Percentiles rank a stretch among this genome's conserved stretches.
Evolutionary conservation across 768 basidiomycete species (phyloP).

Genomic region (Pleurotus sapidus): DNA sequence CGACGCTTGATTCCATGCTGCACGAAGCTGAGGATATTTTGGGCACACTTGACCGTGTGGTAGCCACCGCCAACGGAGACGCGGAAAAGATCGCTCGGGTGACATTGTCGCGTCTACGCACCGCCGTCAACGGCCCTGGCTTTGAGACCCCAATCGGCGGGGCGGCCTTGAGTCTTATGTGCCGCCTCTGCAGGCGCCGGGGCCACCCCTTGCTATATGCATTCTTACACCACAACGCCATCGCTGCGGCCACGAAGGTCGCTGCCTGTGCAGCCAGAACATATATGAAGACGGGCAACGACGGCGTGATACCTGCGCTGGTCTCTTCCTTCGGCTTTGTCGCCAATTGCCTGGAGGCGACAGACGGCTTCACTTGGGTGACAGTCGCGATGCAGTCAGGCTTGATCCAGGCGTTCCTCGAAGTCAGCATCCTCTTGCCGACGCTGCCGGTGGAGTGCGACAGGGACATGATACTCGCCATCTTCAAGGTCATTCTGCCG

Average conservation of each 20-base stretch:
- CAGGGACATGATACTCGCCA: constrained; percentile 21
- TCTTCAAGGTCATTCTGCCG: constrained; percentile 25
- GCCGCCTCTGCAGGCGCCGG: constrained; percentile 23
- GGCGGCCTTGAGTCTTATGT: constrained; percentile 28
- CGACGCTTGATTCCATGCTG: constrained; percentile 28
- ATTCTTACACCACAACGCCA: constrained; percentile 26
- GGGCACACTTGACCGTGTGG: constrained; percentile 23
- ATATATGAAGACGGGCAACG: constrained; percentile 15
- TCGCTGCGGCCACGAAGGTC: constrained; percentile 24
- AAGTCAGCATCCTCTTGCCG: constrained; percentile 22
- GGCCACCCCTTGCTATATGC: constrained; percentile 29
- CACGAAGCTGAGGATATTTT: constrained; percentile 11
- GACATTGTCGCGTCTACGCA: constrained; percentile 23
- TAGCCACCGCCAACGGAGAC: constrained; percentile 23
- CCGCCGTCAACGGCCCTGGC: constrained; percentile 15
- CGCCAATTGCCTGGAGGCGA: constrained; percentile 31
- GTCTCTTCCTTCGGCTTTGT: constrained; percentile 28
- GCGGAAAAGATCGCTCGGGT: constrained; percentile 25
- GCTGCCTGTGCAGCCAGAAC: constrained; percentile 23
- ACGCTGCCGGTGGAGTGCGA: constrained; percentile 24
- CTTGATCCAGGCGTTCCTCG: constrained; percentile 25
- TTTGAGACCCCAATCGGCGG: constrained; percentile 17
- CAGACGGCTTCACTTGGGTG: constrained; percentile 36
- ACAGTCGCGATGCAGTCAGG: constrained; percentile 28
- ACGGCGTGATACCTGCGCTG: constrained; percentile 21